Percentiles rank a stretch among this genome's conserved stretches.
These are phyloP conservation scores for Pseudogymnoascus sp. DNA, from an alignment of 2,329 filamentous ascomycete species.

Conservation along the genomic window DNA sequence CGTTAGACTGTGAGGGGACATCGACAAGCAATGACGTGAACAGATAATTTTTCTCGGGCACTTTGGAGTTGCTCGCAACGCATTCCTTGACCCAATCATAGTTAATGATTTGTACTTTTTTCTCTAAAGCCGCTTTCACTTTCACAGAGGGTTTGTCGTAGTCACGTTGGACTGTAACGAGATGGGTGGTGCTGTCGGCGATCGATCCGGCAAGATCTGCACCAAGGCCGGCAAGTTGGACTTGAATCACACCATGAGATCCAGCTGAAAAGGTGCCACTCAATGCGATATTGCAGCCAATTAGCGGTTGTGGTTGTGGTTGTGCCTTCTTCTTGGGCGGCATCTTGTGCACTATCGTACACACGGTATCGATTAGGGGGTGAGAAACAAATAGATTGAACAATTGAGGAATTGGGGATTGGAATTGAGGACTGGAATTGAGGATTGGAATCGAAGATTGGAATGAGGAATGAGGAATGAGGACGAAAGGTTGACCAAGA, in stretches of 20 bases:
- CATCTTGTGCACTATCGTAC: neutral
- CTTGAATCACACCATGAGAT: conserved; percentile 36
- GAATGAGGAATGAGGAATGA: neutral
- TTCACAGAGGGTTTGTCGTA: conserved; percentile 45
- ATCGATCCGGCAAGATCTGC: conserved; percentile 42
- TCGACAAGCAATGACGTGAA: conserved; percentile 17
- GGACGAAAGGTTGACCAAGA: neutral
- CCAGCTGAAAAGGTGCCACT: conserved; percentile 53
- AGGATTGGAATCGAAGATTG: neutral
- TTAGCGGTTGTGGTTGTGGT: conserved; percentile 35
- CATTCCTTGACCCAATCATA: conserved; percentile 59
- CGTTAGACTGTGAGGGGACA: conserved; percentile 13
- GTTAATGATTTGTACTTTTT: conserved; percentile 48
- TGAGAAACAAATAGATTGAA: neutral
- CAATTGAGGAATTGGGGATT: neutral
- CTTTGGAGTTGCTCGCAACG: conserved; percentile 35
- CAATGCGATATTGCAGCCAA: conserved; percentile 46
- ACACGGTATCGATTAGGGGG: neutral
- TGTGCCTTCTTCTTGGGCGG: conserved; percentile 9
- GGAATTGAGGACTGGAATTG: neutral
- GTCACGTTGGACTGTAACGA: conserved; percentile 50
- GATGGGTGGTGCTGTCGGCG: conserved; percentile 46
- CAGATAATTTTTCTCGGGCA: conserved; percentile 31
- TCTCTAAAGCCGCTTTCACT: conserved; percentile 33
- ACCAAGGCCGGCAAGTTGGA: conserved; percentile 42